Conservation (phyloP, 176 grass and related monocot species). For the Miscanthus lutarioriparius region DNA sequence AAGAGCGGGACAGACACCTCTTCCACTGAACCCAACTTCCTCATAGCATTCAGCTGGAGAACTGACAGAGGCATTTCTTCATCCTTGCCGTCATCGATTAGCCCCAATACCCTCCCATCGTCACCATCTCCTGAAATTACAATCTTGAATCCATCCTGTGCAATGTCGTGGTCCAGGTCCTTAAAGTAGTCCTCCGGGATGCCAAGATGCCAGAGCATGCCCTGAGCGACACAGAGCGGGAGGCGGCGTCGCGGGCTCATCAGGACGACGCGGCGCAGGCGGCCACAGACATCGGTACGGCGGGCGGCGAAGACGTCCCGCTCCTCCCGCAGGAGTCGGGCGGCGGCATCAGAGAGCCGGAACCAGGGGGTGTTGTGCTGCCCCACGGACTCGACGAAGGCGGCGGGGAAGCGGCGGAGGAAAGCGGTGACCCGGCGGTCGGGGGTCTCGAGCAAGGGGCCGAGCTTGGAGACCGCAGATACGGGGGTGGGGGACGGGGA, state of each 20-base stretch:
- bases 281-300: slow-evolving; percentile 41
- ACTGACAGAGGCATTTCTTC: slow-evolving; percentile 50
- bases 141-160: slow-evolving; percentile 55
- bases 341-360: slow-evolving; percentile 52
- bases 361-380: slow-evolving; percentile 74
- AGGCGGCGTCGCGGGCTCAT: slow-evolving; percentile 56
- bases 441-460: slow-evolving; percentile 51
- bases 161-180: slow-evolving; percentile 31
- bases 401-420: slow-evolving; percentile 67
- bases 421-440: slow-evolving; percentile 60
- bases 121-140: slow-evolving; percentile 33
- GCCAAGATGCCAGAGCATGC: slow-evolving; percentile 82
- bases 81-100: slow-evolving; percentile 22
- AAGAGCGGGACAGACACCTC: slow-evolving; percentile 62
- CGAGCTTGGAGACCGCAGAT: slow-evolving; percentile 67
- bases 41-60: slow-evolving; percentile 52
- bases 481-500: slow-evolving; percentile 51
- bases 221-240: slow-evolving; percentile 55
- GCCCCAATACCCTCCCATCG: slow-evolving; percentile 39
- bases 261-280: slow-evolving; percentile 59
- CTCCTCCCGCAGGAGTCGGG: slow-evolving; percentile 52
- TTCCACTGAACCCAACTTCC: slow-evolving; percentile 18
- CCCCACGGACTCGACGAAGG: slow-evolving; percentile 73
- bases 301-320: slow-evolving; percentile 41
- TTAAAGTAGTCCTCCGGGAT: slow-evolving; percentile 73